A percentile compares a stretch with the other conserved stretches of the same genome.
Conservation (phyloP, 176 grass and related monocot species). For the Triticum monococcum region DNA sequence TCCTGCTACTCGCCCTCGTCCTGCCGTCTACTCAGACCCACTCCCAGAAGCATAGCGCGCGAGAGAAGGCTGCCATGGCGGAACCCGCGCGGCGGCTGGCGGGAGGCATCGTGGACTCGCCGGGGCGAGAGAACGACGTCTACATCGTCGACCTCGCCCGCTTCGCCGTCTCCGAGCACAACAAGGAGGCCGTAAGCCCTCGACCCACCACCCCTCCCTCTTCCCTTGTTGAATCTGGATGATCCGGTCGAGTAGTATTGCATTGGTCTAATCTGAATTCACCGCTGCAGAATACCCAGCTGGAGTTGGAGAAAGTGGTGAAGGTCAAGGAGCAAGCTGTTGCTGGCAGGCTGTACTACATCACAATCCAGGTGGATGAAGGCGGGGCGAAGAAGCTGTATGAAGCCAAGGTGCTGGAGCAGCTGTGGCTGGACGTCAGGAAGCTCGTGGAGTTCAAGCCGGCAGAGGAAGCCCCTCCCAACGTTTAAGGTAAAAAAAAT, state of each 20-base stretch:
- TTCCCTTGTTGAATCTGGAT: background rate
- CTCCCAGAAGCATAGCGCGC: background rate
- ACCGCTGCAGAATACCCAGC: slow-evolving; percentile 37
- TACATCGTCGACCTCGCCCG: slow-evolving; percentile 48
- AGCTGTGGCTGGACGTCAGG: slow-evolving; percentile 56
- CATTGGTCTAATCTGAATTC: too few relatives aligned
- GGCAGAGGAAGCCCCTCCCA: background rate
- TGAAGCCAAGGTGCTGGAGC: slow-evolving; percentile 65
- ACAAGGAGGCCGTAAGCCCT: slow-evolving; percentile 62
- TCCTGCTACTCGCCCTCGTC: background rate
- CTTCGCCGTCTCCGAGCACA: slow-evolving; percentile 70
- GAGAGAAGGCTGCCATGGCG: slow-evolving; percentile 9
- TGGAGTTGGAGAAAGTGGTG: slow-evolving; percentile 49
- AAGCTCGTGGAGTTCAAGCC: slow-evolving; percentile 58
- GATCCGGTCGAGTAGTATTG: background rate
- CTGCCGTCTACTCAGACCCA: background rate
- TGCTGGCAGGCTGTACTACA: slow-evolving; percentile 48
- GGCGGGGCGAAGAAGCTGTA: slow-evolving; percentile 45
- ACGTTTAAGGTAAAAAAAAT: too few relatives aligned
- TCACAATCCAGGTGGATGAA: slow-evolving; percentile 55
- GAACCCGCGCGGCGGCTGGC: background rate
- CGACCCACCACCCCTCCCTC: too few relatives aligned
- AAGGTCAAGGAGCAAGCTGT: slow-evolving; percentile 58
- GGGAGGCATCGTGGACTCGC: slow-evolving; percentile 41
- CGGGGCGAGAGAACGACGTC: slow-evolving; percentile 49